phyloP scores from a whole-genome alignment of 148 eudicot genomes.

The Vaccinium myrtillus region DNA sequence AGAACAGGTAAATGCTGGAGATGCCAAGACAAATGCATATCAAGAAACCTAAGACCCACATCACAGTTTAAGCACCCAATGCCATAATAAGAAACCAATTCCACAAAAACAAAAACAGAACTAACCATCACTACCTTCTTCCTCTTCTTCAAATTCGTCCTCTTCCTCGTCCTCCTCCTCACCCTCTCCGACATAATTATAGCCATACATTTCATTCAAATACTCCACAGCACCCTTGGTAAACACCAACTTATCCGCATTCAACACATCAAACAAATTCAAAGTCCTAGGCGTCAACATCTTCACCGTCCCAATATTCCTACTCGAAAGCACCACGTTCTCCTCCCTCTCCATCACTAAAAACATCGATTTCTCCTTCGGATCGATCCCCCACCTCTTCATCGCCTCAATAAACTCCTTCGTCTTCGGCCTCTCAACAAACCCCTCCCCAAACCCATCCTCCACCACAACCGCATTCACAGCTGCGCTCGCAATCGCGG shows the following conservation, averaged over 20 bases:
- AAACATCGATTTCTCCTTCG: conserved; percentile 71
- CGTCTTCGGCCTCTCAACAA: conserved; percentile 78
- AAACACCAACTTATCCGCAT: conserved; percentile 74
- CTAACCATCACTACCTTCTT: conserved; percentile 38
- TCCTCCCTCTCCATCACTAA: conserved; percentile 62
- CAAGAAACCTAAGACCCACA: background rate
- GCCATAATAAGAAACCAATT: background rate
- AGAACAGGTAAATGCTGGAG: no score
- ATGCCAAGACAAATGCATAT: background rate
- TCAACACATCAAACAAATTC: conserved; percentile 83
- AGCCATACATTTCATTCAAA: conserved; percentile 84
- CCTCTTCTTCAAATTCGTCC: conserved; percentile 33
- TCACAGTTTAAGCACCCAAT: background rate
- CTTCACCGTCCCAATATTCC: conserved; percentile 83
- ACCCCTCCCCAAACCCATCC: conserved; percentile 58
- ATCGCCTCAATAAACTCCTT: conserved; percentile 78
- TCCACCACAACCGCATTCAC: conserved; percentile 63
- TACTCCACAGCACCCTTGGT: conserved; percentile 64
- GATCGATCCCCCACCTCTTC: conserved; percentile 85
- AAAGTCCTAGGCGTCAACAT: conserved; percentile 86
- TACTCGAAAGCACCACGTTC: conserved; percentile 72
- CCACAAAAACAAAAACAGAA: background rate
- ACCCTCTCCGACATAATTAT: conserved; percentile 39
- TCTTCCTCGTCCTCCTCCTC: conserved; percentile 44
- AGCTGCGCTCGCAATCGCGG: conserved; percentile 67